Percentiles rank a stretch among this genome's conserved stretches.
Evolutionary conservation across 148 eudicot genomes (phyloP).

Genomic region (Euryodendron excelsum): DNA sequence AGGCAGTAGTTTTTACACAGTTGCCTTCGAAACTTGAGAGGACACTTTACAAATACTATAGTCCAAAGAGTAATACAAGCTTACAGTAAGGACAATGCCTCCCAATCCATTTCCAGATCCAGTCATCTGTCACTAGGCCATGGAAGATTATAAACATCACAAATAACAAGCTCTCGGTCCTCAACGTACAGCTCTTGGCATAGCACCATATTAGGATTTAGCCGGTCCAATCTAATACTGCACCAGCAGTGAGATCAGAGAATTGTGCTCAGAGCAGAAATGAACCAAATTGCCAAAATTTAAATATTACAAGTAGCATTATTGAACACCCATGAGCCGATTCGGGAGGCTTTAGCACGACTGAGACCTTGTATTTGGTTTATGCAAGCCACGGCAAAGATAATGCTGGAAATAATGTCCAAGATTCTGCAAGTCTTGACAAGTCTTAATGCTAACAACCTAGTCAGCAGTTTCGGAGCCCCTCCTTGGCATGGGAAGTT

Average conservation of each 20-base stretch:
- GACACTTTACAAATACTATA: background rate
- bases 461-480: slow-evolving; percentile 32
- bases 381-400: slow-evolving; percentile 1
- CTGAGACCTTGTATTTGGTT: background rate
- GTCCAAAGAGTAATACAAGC: background rate
- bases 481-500: slow-evolving; percentile 54
- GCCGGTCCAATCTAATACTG: background rate
- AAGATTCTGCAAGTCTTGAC: background rate
- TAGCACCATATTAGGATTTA: too few relatives aligned
- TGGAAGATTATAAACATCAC: background rate
- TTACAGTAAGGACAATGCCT: background rate
- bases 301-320: background rate
- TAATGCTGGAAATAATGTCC: background rate
- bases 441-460: background rate
- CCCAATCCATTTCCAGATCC: background rate
- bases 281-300: background rate
- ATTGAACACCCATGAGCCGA: background rate
- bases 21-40: background rate
- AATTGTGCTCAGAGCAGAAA: background rate
- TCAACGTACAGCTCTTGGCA: background rate
- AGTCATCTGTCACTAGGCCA: slow-evolving; percentile 1
- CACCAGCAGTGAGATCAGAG: background rate
- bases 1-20: background rate
- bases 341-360: slow-evolving; percentile 7
- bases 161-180: slow-evolving; percentile 2